Conservation (phyloP, 108 stramenopile genomes). For the Skeletonema potamos region DNA sequence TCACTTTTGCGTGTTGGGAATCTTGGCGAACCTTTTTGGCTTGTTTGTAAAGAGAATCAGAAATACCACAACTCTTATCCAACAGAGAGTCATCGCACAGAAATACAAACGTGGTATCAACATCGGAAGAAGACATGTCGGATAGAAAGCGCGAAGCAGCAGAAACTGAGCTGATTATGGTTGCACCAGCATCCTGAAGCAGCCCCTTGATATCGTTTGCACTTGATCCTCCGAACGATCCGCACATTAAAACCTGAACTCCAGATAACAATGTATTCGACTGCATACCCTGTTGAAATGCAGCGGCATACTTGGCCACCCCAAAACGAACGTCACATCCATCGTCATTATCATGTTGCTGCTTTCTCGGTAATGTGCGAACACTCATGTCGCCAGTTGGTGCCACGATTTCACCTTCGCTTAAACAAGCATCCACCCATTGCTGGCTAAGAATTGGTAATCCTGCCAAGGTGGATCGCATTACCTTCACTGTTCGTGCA, state of each 20-base stretch:
- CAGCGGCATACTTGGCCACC: constrained; percentile 61
- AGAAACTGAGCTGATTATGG: constrained; percentile 40
- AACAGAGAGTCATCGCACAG: constrained; percentile 56
- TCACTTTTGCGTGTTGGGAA: constrained; percentile 1
- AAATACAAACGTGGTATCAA: constrained; percentile 39
- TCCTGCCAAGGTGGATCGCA: constrained; percentile 71
- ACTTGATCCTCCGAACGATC: constrained; percentile 28
- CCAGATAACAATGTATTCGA: constrained; percentile 23
- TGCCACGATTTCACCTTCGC: constrained; percentile 18
- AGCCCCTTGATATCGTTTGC: constrained; percentile 56
- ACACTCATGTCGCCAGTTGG: constrained; percentile 36
- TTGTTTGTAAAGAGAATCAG: constrained; percentile 36
- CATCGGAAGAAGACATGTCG: constrained; percentile 13
- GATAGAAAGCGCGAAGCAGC: constrained; percentile 20
- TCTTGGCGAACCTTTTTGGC: neutral
- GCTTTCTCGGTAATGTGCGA: constrained; percentile 29
- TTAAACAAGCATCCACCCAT: constrained; percentile 58
- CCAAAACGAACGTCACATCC: constrained; percentile 34
- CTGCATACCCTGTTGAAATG: constrained; percentile 7
- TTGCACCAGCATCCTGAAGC: constrained; percentile 65
- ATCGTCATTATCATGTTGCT: constrained; percentile 6
- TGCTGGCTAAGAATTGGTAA: constrained; percentile 71
- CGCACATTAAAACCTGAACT: constrained; percentile 52
- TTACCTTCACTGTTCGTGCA: constrained; percentile 74
- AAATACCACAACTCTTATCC: constrained; percentile 38